Conservation (phyloP, 2,329 filamentous ascomycete species). For the Hymenoscyphus repandus region DNA sequence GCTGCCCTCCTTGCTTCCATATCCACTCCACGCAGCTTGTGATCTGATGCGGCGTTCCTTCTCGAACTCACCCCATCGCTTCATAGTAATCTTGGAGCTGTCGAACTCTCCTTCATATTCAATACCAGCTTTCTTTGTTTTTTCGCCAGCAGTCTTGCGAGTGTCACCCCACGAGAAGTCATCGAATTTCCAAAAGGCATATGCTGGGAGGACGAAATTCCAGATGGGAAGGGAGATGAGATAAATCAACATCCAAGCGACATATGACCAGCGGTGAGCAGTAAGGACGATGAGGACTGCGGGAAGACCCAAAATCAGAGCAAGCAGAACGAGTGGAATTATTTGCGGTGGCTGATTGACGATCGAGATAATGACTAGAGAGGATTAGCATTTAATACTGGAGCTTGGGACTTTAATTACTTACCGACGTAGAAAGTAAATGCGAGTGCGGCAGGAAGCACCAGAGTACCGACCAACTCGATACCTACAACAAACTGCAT, state of each 20-base stretch:
- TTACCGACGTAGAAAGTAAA: conserved; percentile 95
- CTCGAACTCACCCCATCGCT: conserved; percentile 97
- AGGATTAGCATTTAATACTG: conserved; percentile 13
- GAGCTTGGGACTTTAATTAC: conserved; percentile 32
- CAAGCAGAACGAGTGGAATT: conserved; percentile 86
- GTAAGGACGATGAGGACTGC: conserved; percentile 89
- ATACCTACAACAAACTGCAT: conserved; percentile 99
- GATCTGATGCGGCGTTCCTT: conserved; percentile 45
- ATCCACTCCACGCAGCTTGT: conserved; percentile 17
- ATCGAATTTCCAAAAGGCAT: conserved; percentile 99
- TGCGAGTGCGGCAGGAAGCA: conserved; percentile 90
- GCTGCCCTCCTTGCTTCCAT: conserved; percentile 19
- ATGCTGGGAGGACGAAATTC: conserved; percentile 93
- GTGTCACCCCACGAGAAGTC: conserved; percentile 99
- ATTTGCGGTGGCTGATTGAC: conserved; percentile 70
- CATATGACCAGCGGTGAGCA: conserved; percentile 86
- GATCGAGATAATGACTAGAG: conserved; percentile 76
- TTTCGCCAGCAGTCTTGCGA: conserved; percentile 87
- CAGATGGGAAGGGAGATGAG: conserved; percentile 87
- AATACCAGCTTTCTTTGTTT: conserved; percentile 78
- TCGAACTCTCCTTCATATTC: conserved; percentile 96
- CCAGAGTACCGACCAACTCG: conserved; percentile 88
- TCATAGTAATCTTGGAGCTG: conserved; percentile 98
- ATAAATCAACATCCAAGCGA: conserved; percentile 97
- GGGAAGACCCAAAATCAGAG: conserved; percentile 86